phyloP scores from a whole-genome alignment of 306 rosid species.

The Cucurbita maxima region DNA sequence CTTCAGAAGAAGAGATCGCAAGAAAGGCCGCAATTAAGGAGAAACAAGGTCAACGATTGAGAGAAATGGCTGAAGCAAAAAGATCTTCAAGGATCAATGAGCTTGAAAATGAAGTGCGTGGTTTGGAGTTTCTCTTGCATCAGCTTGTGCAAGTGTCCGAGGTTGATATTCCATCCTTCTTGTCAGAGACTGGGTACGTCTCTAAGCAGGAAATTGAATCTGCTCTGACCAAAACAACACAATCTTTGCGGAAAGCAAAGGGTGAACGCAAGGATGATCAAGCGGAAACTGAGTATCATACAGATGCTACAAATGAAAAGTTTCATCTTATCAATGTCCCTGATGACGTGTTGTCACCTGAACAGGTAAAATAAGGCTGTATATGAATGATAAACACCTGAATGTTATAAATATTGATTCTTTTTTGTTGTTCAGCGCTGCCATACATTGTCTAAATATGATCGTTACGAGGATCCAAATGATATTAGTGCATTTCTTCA shows the following conservation, averaged over 20 bases:
- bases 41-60: slow-evolving; percentile 84
- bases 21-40: slow-evolving; percentile 95
- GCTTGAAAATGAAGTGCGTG: slow-evolving; percentile 73
- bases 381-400: neutral
- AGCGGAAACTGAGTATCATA: slow-evolving; percentile 52
- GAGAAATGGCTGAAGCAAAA: slow-evolving; percentile 99
- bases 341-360: slow-evolving; percentile 64
- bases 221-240: slow-evolving; percentile 49
- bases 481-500: no score
- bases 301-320: slow-evolving; percentile 42
- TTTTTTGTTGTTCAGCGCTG: neutral
- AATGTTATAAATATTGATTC: neutral
- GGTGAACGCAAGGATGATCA: slow-evolving; percentile 75
- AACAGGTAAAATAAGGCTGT: slow-evolving; percentile 43
- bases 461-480: neutral
- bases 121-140: slow-evolving; percentile 67
- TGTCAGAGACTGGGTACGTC: slow-evolving; percentile 68
- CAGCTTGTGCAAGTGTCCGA: slow-evolving; percentile 80
- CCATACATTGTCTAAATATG: neutral
- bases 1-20: slow-evolving; percentile 94
- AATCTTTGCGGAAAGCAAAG: slow-evolving; percentile 76
- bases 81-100: slow-evolving; percentile 80
- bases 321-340: slow-evolving; percentile 67
- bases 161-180: slow-evolving; percentile 42
- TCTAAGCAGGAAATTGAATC: slow-evolving; percentile 83